Percentiles rank a stretch among this genome's conserved stretches.
Conservation (phyloP, 306 rosid genomes). For the Carpinus fangiana region DNA sequence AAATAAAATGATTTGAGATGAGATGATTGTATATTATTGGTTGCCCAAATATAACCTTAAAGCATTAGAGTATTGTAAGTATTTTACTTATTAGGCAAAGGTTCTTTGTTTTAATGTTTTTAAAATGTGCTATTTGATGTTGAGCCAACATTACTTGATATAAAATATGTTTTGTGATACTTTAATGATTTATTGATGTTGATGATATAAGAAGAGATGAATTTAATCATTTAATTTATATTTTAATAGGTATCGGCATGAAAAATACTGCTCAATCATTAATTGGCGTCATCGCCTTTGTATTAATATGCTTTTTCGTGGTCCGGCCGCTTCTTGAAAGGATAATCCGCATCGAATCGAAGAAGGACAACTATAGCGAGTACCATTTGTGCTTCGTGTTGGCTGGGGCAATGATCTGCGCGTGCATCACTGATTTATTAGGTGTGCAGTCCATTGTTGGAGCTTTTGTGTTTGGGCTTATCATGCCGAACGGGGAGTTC, state of each 20-base stretch:
- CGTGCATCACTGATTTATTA: constrained; percentile 33
- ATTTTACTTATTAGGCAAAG: too few relatives aligned
- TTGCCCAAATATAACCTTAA: too few relatives aligned
- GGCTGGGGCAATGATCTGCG: constrained; percentile 26
- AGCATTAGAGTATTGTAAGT: too few relatives aligned
- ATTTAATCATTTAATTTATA: too few relatives aligned
- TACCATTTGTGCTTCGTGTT: constrained; percentile 22
- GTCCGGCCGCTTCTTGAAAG: constrained; percentile 26
- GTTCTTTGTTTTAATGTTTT: too few relatives aligned
- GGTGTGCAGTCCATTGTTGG: constrained; percentile 43
- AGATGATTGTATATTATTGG: too few relatives aligned
- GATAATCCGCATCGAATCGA: constrained; percentile 16
- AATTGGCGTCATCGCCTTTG: background rate
- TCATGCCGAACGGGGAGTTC: constrained; percentile 42
- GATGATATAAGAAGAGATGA: too few relatives aligned
- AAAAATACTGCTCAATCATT: background rate
- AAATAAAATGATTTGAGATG: too few relatives aligned
- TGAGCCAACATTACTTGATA: too few relatives aligned
- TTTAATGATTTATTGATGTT: too few relatives aligned
- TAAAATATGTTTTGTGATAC: too few relatives aligned
- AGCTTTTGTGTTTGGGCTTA: constrained; percentile 50
- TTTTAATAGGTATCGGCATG: background rate
- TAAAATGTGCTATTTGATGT: too few relatives aligned
- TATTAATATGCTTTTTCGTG: constrained; percentile 12
- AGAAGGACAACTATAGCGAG: constrained; percentile 29